These are phyloP conservation scores for Przewalskia tangutica DNA, from an alignment of 257 asterid species.

Conservation along the genomic window DNA sequence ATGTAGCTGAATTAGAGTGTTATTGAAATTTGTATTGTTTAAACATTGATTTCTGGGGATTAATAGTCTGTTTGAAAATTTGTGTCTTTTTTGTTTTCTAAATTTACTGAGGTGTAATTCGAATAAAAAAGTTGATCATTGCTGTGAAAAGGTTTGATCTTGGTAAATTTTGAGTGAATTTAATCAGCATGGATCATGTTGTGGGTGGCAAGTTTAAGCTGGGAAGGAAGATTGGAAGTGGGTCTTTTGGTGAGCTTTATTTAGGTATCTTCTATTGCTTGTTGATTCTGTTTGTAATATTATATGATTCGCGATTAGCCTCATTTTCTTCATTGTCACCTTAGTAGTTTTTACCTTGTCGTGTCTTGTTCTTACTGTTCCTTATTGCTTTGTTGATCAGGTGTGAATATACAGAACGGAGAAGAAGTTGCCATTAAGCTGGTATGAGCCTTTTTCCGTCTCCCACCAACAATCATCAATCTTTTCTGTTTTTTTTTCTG, in stretches of 20 bases:
- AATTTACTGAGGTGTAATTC: background rate
- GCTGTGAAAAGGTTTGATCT: background rate
- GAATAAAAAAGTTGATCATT: background rate
- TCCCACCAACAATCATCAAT: background rate
- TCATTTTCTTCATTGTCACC: background rate
- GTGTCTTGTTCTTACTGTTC: background rate
- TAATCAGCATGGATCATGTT: slow-evolving; percentile 56
- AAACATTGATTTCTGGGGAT: background rate
- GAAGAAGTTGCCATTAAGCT: slow-evolving; percentile 93
- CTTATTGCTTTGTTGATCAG: slow-evolving; percentile 22
- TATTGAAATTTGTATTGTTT: background rate
- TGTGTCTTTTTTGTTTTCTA: background rate
- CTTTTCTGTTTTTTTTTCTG: background rate
- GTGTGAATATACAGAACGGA: slow-evolving; percentile 77
- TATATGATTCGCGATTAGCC: background rate
- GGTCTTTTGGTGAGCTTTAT: slow-evolving; percentile 95
- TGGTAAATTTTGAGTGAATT: slow-evolving; percentile 1
- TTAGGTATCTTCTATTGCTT: slow-evolving; percentile 37
- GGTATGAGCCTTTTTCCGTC: slow-evolving; percentile 25
- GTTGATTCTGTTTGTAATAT: background rate
- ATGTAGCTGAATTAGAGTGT: slow-evolving; percentile 32
- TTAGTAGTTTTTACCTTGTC: background rate
- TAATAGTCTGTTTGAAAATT: background rate
- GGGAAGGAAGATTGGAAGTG: slow-evolving; percentile 95
- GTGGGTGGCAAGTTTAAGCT: slow-evolving; percentile 93